Conservation (phyloP, 805 yeast species). For the Hanseniaspora guilliermondii region DNA sequence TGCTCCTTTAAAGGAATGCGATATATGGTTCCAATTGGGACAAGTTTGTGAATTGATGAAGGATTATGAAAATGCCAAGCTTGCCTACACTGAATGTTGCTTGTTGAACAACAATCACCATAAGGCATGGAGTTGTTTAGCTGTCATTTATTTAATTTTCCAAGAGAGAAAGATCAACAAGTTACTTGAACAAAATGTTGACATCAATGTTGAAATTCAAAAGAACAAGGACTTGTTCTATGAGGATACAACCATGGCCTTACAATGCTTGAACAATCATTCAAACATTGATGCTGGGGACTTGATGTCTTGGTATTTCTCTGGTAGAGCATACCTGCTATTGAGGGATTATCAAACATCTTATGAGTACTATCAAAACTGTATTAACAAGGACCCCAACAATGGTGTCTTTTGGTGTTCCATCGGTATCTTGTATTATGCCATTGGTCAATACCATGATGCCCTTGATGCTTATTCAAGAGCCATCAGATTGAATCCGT, state of each 20-base stretch:
- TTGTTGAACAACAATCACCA: slow-evolving; percentile 87
- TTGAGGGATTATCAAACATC: slow-evolving; percentile 91
- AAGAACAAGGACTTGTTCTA: slow-evolving; percentile 38
- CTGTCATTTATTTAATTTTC: slow-evolving; percentile 69
- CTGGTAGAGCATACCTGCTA: slow-evolving; percentile 95
- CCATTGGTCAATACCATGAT: slow-evolving; percentile 89
- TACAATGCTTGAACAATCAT: slow-evolving; percentile 71
- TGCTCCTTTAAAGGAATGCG: slow-evolving; percentile 88
- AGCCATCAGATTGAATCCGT: slow-evolving; percentile 90
- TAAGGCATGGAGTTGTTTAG: slow-evolving; percentile 88
- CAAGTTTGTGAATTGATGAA: slow-evolving; percentile 87
- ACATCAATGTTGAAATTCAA: slow-evolving; percentile 19
- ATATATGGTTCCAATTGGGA: slow-evolving; percentile 97
- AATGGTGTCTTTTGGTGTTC: slow-evolving; percentile 98
- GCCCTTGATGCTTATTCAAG: slow-evolving; percentile 96
- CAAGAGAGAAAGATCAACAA: slow-evolving; percentile 6
- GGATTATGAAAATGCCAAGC: slow-evolving; percentile 82
- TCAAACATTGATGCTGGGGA: slow-evolving; percentile 80
- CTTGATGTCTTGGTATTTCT: slow-evolving; percentile 94
- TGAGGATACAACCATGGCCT: slow-evolving; percentile 72
- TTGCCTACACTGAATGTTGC: slow-evolving; percentile 87
- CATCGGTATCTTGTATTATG: slow-evolving; percentile 90
- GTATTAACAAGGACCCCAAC: slow-evolving; percentile 90
- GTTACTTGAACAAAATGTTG: neutral
- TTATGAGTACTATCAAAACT: slow-evolving; percentile 96